A percentile compares a stretch with the other conserved stretches of the same genome.
phyloP scores from a whole-genome alignment of 2,329 filamentous ascomycete species.

The Zymoseptoria ardabiliae region DNA sequence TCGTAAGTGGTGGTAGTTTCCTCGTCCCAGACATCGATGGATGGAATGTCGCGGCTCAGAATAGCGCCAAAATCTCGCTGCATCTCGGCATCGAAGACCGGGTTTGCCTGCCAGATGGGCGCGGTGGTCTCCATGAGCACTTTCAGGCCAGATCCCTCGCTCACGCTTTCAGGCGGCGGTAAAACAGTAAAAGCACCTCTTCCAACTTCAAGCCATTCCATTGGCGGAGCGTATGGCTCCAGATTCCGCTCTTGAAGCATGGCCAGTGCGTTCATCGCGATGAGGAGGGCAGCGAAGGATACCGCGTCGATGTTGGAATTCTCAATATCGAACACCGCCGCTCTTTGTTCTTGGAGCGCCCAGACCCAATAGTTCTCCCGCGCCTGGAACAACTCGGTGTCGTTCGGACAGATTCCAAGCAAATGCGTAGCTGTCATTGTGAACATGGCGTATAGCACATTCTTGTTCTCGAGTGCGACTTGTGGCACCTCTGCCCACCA shows the following conservation, averaged over 20 bases:
- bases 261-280: slow-evolving; percentile 25
- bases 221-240: slow-evolving; percentile 25
- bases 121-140: slow-evolving; percentile 19
- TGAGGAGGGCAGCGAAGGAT: slow-evolving; percentile 23
- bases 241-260: slow-evolving; percentile 24
- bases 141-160: slow-evolving; percentile 18
- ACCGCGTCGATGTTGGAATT: slow-evolving; percentile 25
- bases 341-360: slow-evolving; percentile 24
- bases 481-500: slow-evolving; percentile 21
- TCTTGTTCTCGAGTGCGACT: slow-evolving; percentile 18
- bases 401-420: slow-evolving; percentile 12
- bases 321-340: slow-evolving; percentile 21
- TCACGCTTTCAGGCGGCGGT: slow-evolving; percentile 15
- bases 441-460: slow-evolving; percentile 20
- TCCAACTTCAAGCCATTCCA: slow-evolving; percentile 29
- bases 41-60: slow-evolving; percentile 18
- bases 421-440: slow-evolving; percentile 21
- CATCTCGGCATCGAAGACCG: slow-evolving; percentile 15
- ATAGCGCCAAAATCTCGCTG: slow-evolving; percentile 19
- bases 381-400: slow-evolving; percentile 14
- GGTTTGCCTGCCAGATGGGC: slow-evolving; percentile 17
- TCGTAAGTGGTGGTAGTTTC: slow-evolving; percentile 23
- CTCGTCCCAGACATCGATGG: slow-evolving; percentile 13
- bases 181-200: slow-evolving; percentile 23
- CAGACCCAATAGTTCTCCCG: slow-evolving; percentile 20